phyloP scores from a whole-genome alignment of 352 stramenopile genomes.

The Phytopythium litorale region DNA sequence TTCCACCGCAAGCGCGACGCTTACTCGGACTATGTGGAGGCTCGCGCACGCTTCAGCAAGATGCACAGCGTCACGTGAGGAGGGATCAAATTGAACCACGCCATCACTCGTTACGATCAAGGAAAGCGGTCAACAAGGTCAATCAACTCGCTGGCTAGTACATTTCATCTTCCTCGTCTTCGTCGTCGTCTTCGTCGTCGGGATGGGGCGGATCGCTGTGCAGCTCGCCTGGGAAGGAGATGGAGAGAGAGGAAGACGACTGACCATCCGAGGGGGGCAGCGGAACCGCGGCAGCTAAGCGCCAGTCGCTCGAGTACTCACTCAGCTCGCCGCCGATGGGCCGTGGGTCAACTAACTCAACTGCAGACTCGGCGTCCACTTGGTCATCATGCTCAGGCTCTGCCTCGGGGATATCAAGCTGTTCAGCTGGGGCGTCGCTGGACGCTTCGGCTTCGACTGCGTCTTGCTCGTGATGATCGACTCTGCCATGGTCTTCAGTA shows the following conservation, averaged over 20 bases:
- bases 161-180: conserved; percentile 1
- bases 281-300: conserved; percentile 11
- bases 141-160: background rate
- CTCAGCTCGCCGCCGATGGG: background rate
- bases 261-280: conserved; percentile 13
- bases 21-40: conserved; percentile 88
- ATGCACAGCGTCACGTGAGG: conserved; percentile 84
- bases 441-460: background rate
- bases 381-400: background rate
- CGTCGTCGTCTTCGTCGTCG: background rate
- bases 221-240: background rate
- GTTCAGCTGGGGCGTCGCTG: background rate
- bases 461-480: background rate
- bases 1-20: conserved; percentile 80
- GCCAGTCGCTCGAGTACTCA: background rate
- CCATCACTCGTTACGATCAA: background rate
- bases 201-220: background rate
- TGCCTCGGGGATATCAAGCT: background rate
- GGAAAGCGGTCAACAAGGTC: background rate
- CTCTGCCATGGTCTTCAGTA: background rate
- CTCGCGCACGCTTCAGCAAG: conserved; percentile 84
- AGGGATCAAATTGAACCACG: background rate
- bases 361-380: background rate
- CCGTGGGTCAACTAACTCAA: background rate
- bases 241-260: conserved; percentile 5